Conservation (phyloP, 1,284 basidiomycete species). For the Leccinum fallax region DNA sequence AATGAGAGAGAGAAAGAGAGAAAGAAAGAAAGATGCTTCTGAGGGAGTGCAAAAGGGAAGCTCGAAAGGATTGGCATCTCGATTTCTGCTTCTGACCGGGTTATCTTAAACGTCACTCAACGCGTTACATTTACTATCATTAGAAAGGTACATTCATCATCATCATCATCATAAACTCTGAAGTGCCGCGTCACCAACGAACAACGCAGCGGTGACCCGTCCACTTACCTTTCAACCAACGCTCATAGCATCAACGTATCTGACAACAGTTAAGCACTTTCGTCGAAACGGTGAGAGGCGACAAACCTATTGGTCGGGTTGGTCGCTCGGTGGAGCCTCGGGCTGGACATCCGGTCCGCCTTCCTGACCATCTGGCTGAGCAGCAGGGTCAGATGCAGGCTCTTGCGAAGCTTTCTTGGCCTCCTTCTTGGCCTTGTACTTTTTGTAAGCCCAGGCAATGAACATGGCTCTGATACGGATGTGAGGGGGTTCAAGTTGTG, state of each 20-base stretch:
- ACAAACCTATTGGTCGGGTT: constrained; percentile 19
- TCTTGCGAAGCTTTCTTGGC: constrained; percentile 3
- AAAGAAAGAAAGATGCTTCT: constrained; percentile 12
- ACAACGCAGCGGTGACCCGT: not conserved
- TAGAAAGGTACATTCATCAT: not conserved
- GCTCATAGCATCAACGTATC: not conserved
- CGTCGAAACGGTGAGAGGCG: not conserved
- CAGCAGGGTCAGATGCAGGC: not conserved
- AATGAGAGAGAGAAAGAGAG: not conserved
- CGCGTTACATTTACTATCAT: not conserved
- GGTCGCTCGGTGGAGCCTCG: constrained; percentile 2
- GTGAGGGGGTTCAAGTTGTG: not conserved
- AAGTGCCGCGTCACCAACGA: constrained; percentile 14
- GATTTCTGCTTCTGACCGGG: constrained; percentile 18
- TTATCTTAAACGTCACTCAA: constrained; percentile 22
- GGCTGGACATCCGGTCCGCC: not conserved
- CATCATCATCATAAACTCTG: constrained; percentile 1
- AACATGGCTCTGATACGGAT: constrained; percentile 18
- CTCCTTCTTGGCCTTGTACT: constrained; percentile 32
- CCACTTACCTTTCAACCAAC: constrained; percentile 9
- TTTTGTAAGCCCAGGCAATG: constrained; percentile 21
- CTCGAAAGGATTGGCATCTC: constrained; percentile 21
- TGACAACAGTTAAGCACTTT: constrained; percentile 1
- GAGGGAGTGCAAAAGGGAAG: constrained; percentile 1
- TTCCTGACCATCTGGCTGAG: not conserved